A percentile compares a stretch with the other conserved stretches of the same genome.
These are phyloP conservation scores for Cyphellophora europaea DNA, from an alignment of 2,329 filamentous ascomycete genomes.

Conservation along the genomic window DNA sequence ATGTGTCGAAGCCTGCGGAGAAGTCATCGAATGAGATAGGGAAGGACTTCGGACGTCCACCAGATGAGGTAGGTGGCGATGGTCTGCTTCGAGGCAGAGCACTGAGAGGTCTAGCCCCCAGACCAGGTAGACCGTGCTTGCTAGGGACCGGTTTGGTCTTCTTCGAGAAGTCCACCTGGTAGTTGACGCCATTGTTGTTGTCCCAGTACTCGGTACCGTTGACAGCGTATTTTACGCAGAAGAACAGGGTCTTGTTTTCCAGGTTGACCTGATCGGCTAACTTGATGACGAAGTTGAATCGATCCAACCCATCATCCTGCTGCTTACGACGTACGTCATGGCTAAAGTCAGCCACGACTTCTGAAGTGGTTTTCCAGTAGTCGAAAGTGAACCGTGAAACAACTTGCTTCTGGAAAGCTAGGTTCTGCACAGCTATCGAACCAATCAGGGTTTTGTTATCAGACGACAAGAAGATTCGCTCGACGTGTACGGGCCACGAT, in stretches of 20 bases:
- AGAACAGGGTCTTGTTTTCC: slow-evolving; percentile 83
- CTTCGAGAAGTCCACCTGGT: slow-evolving; percentile 87
- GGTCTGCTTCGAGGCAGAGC: slow-evolving; percentile 60
- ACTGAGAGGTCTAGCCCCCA: slow-evolving; percentile 41
- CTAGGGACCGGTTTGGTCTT: slow-evolving; percentile 51
- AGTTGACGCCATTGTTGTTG: slow-evolving; percentile 80
- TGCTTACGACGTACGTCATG: slow-evolving; percentile 64
- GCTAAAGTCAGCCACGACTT: slow-evolving; percentile 81
- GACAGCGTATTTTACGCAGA: slow-evolving; percentile 83
- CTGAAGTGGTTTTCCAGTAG: slow-evolving; percentile 97
- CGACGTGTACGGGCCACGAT: slow-evolving; percentile 59
- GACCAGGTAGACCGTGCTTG: slow-evolving; percentile 36
- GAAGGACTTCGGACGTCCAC: slow-evolving; percentile 41
- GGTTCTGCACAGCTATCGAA: slow-evolving; percentile 73
- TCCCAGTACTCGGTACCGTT: slow-evolving; percentile 88
- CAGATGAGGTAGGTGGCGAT: slow-evolving; percentile 45
- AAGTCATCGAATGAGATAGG: slow-evolving; percentile 62
- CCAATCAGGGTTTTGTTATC: slow-evolving; percentile 85
- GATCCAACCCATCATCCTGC: slow-evolving; percentile 57
- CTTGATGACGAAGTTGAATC: slow-evolving; percentile 92
- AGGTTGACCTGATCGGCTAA: slow-evolving; percentile 83
- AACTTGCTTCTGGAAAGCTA: slow-evolving; percentile 81
- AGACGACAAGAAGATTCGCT: slow-evolving; percentile 74
- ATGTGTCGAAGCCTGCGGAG: slow-evolving; percentile 47
- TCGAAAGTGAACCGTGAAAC: slow-evolving; percentile 93